These are phyloP conservation scores for Rhododendron vialii DNA, from an alignment of 148 eudicot species.

Conservation along the genomic window DNA sequence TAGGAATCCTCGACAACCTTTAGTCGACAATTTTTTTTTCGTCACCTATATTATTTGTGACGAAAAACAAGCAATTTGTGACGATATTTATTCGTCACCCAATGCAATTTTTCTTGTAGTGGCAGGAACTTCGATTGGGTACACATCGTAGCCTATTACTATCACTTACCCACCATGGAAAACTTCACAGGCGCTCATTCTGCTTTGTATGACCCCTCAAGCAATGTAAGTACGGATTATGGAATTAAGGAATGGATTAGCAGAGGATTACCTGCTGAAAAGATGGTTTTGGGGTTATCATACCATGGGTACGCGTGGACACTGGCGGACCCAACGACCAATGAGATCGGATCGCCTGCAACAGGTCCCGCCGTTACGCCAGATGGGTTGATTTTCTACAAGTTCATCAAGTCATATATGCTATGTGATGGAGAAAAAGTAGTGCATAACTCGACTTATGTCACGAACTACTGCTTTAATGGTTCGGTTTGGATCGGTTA, in stretches of 20 bases:
- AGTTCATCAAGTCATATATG: conserved; percentile 14
- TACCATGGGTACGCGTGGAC: conserved; percentile 42
- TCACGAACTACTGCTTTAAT: conserved; percentile 24
- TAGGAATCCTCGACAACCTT: too few relatives aligned
- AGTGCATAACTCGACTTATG: conserved; percentile 28
- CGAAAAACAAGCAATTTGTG: too few relatives aligned
- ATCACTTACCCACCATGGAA: conserved; percentile 20
- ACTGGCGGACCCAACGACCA: conserved; percentile 16
- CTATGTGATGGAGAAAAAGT: conserved; percentile 16
- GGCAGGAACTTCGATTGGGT: conserved; percentile 38
- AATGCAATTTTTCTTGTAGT: too few relatives aligned
- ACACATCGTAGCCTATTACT: conserved; percentile 26
- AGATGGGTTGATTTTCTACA: conserved; percentile 35
- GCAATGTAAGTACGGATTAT: conserved; percentile 29
- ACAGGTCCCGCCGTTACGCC: conserved; percentile 24
- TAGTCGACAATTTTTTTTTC: too few relatives aligned
- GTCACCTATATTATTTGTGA: too few relatives aligned
- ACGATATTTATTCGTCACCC: too few relatives aligned
- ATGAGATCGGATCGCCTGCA: conserved; percentile 28
- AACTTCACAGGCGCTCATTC: conserved; percentile 32
- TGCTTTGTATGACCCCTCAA: conserved; percentile 37
- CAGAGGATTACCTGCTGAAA: conserved; percentile 27
- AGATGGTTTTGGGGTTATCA: conserved; percentile 37
- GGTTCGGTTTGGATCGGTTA: conserved; percentile 40
- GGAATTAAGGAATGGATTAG: conserved; percentile 33